Conservation (phyloP, 148 eudicot genomes). For the Chenopodium album region DNA sequence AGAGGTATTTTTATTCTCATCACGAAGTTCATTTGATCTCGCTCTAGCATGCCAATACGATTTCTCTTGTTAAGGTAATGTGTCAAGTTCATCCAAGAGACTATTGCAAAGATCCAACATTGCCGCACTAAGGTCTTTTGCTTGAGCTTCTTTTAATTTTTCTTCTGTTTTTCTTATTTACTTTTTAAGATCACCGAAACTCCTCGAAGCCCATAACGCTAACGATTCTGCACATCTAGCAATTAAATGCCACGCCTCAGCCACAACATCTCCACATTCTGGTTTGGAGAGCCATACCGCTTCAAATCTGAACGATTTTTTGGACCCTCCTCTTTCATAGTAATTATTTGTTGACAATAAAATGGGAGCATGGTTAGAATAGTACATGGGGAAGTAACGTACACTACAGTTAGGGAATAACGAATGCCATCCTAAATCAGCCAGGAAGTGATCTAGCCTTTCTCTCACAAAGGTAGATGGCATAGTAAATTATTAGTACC, state of each 20-base stretch:
- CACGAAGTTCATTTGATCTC: background rate
- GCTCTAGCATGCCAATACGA: background rate
- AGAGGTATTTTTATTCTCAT: background rate
- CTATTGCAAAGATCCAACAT: background rate
- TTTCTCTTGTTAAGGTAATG: background rate
- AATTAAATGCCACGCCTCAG: background rate
- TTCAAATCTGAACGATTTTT: background rate
- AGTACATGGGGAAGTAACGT: background rate
- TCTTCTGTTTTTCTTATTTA: background rate
- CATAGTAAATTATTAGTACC: background rate
- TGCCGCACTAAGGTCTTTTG: background rate
- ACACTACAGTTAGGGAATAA: background rate
- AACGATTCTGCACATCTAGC: background rate
- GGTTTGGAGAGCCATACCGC: background rate
- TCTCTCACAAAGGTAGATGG: background rate
- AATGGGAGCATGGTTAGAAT: background rate
- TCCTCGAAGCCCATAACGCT: background rate
- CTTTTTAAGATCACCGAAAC: background rate
- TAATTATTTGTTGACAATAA: background rate
- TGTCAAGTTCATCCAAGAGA: background rate
- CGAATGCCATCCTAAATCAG: background rate
- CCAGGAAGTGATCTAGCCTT: background rate
- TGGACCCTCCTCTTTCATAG: background rate
- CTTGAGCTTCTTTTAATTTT: background rate
- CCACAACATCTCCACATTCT: background rate